phyloP scores from a whole-genome alignment of 208 protist genomes.

The Porcisia hertigi region DNA sequence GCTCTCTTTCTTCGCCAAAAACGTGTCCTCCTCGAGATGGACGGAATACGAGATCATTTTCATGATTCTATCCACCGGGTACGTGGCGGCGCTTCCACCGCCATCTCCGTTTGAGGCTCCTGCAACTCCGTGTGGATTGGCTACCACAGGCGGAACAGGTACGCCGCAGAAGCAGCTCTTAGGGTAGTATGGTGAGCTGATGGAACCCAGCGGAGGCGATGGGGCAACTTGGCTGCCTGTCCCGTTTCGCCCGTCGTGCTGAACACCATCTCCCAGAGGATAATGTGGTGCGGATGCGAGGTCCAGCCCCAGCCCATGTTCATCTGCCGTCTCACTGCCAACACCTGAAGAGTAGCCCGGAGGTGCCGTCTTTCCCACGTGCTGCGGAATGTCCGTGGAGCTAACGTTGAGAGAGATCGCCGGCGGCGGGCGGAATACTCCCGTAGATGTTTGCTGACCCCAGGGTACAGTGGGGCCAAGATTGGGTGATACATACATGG shows the following conservation, averaged over 20 bases:
- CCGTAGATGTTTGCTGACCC: constrained; percentile 63
- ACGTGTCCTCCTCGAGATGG: constrained; percentile 54
- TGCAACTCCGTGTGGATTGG: constrained; percentile 12
- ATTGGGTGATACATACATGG: constrained; percentile 63
- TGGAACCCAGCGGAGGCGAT: constrained; percentile 17
- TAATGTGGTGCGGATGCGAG: background rate
- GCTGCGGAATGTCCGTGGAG: constrained; percentile 16
- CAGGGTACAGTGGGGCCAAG: constrained; percentile 61
- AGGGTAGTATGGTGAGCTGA: constrained; percentile 19
- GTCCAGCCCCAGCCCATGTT: constrained; percentile 12
- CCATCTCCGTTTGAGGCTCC: constrained; percentile 10
- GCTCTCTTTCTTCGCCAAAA: constrained; percentile 61
- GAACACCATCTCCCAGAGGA: background rate
- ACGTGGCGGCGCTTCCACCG: constrained; percentile 11
- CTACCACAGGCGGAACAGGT: constrained; percentile 16
- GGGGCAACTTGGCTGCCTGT: constrained; percentile 5
- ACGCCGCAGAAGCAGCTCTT: constrained; percentile 28
- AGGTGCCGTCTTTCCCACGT: constrained; percentile 14
- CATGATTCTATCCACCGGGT: constrained; percentile 47
- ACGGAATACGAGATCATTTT: constrained; percentile 58
- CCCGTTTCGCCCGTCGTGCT: constrained; percentile 7
- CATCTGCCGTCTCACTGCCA: constrained; percentile 6
- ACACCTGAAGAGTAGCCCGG: constrained; percentile 10
- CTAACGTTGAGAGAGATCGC: constrained; percentile 21
- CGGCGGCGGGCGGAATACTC: constrained; percentile 71